Evolutionary conservation across 805 yeast genomes (phyloP).

Genomic region (Candida tammaniensis): DNA sequence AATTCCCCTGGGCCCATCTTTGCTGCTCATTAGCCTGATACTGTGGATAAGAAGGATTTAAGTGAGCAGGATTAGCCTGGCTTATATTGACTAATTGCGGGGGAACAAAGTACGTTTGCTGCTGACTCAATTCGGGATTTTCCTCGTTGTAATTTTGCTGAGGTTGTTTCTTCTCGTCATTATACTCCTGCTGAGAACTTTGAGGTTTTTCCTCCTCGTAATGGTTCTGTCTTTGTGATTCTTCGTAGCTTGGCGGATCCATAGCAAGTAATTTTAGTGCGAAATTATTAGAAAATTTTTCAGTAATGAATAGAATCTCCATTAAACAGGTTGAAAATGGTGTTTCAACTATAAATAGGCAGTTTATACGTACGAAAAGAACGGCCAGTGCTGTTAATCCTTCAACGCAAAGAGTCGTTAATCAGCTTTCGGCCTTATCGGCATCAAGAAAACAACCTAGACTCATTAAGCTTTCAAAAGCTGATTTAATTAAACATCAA

Average conservation of each 20-base stretch:
- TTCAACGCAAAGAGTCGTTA: conserved; percentile 42
- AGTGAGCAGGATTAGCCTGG: conserved; percentile 32
- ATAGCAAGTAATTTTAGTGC: too few relatives aligned
- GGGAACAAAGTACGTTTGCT: conserved; percentile 9
- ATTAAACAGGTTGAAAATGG: too few relatives aligned
- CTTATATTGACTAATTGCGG: conserved; percentile 38
- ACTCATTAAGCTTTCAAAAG: conserved; percentile 67
- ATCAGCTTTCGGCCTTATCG: conserved; percentile 75
- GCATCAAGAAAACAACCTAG: conserved; percentile 89
- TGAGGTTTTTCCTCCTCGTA: neutral
- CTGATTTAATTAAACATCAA: conserved; percentile 82
- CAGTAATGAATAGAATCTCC: too few relatives aligned
- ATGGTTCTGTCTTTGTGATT: neutral
- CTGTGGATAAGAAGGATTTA: conserved; percentile 37
- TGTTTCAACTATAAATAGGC: conserved; percentile 4
- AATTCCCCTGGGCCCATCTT: conserved; percentile 29
- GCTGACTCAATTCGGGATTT: neutral
- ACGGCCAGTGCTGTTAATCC: conserved; percentile 26
- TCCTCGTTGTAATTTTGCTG: neutral
- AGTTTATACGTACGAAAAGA: conserved; percentile 12
- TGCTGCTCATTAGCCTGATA: conserved; percentile 30
- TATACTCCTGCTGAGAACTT: neutral
- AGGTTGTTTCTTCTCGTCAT: neutral
- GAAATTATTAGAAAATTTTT: too few relatives aligned
- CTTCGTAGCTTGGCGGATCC: conserved; percentile 10